These are phyloP conservation scores for Fusarium tjaetaba DNA, from an alignment of 2,329 filamentous ascomycete species.

Conservation along the genomic window DNA sequence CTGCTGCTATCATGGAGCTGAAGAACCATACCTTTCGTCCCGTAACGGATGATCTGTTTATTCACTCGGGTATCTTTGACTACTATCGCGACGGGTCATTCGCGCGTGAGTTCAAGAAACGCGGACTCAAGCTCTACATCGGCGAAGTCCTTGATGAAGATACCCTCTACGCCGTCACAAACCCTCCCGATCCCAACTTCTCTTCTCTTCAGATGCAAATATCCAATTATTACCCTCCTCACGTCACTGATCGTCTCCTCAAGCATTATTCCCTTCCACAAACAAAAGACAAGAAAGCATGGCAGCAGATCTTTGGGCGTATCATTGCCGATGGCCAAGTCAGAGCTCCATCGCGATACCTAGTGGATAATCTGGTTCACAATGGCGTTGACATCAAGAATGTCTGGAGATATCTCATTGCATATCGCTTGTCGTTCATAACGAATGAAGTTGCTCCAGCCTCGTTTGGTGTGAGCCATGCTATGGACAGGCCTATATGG, in stretches of 20 bases:
- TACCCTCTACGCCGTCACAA: slow-evolving; percentile 10
- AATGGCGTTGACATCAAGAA: background rate
- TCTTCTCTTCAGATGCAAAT: background rate
- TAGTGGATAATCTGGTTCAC: slow-evolving; percentile 1
- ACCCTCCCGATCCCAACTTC: background rate
- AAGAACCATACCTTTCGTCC: slow-evolving; percentile 5
- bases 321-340: slow-evolving; percentile 10
- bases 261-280: background rate
- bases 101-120: background rate
- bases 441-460: background rate
- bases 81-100: slow-evolving; percentile 7
- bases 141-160: slow-evolving; percentile 6
- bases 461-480: slow-evolving; percentile 13
- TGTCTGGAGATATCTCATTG: slow-evolving; percentile 15
- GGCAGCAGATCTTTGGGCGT: slow-evolving; percentile 3
- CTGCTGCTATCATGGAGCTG: background rate
- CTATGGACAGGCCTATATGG: slow-evolving; percentile 16
- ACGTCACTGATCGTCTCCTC: slow-evolving; percentile 4
- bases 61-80: slow-evolving; percentile 6
- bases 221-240: background rate
- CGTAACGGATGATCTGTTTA: background rate
- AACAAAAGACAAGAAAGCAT: background rate
- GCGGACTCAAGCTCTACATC: background rate
- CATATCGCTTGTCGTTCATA: slow-evolving; percentile 3
- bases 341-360: slow-evolving; percentile 7